A percentile compares a stretch with the other conserved stretches of the same genome.
Conservation (phyloP, 257 asterid genomes). For the Solanum pimpinellifolium region DNA sequence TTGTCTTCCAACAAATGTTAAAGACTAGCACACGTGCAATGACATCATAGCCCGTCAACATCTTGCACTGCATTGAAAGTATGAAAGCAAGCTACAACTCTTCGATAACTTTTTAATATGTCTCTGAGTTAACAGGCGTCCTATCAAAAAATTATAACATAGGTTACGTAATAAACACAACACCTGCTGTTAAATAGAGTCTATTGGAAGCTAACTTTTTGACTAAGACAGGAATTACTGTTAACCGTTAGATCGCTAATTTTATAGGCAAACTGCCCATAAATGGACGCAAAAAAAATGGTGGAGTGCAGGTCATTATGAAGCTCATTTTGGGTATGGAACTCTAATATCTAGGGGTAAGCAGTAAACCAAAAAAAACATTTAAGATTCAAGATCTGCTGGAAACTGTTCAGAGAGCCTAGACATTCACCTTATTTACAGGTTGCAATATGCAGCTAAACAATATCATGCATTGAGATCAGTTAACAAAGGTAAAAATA, state of each 20-base stretch:
- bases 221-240: background rate
- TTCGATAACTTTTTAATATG: background rate
- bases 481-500: background rate
- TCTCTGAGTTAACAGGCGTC: background rate
- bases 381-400: background rate
- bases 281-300: background rate
- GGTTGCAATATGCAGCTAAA: background rate
- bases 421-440: background rate
- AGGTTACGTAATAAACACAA: background rate
- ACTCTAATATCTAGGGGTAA: background rate
- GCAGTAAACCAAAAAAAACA: background rate
- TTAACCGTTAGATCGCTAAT: background rate
- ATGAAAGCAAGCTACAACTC: background rate
- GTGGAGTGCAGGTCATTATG: background rate
- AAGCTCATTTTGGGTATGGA: background rate
- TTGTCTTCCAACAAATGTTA: background rate
- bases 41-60: background rate
- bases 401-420: background rate
- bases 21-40: background rate
- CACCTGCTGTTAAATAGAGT: background rate
- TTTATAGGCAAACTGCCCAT: background rate
- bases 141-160: background rate
- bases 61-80: background rate
- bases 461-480: background rate
- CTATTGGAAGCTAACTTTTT: background rate